Conservation (phyloP, 1,284 basidiomycete genomes). For the Ceratobasidium sp. region DNA sequence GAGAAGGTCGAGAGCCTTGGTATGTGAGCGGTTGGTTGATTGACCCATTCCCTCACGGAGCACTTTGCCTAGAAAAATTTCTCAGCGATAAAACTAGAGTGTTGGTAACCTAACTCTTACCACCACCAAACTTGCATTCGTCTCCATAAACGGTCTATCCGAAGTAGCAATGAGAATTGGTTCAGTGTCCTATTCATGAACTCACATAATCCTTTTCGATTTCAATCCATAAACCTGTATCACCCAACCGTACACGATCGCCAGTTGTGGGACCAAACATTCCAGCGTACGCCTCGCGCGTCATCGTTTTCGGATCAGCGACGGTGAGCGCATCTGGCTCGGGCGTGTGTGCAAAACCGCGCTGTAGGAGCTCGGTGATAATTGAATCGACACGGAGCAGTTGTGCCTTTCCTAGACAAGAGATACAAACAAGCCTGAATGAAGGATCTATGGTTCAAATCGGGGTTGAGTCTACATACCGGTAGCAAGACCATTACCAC, state of each 20-base stretch:
- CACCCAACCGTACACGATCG: conserved; percentile 89
- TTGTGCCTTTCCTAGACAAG: conserved; percentile 54
- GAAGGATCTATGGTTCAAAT: background rate
- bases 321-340: conserved; percentile 70
- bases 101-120: no score
- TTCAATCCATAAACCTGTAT: conserved; percentile 92
- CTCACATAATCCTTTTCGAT: conserved; percentile 87
- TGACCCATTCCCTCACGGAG: conserved; percentile 99
- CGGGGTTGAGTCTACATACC: conserved; percentile 60
- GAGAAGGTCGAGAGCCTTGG: conserved; percentile 86
- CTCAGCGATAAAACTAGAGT: no score
- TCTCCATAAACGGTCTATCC: conserved; percentile 85
- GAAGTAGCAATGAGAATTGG: conserved; percentile 6
- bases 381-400: conserved; percentile 63
- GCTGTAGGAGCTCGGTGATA: conserved; percentile 62
- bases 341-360: conserved; percentile 73
- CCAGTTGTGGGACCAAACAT: conserved; percentile 97
- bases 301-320: conserved; percentile 66
- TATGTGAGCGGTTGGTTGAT: conserved; percentile 77
- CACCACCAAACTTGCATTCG: conserved; percentile 98
- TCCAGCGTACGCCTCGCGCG: conserved; percentile 79
- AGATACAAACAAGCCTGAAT: background rate
- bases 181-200: background rate
- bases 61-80: conserved; percentile 75
- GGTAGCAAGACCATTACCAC: conserved; percentile 83